These are phyloP conservation scores for Brassica incana DNA, from an alignment of 345 rosid genomes.

Conservation along the genomic window DNA sequence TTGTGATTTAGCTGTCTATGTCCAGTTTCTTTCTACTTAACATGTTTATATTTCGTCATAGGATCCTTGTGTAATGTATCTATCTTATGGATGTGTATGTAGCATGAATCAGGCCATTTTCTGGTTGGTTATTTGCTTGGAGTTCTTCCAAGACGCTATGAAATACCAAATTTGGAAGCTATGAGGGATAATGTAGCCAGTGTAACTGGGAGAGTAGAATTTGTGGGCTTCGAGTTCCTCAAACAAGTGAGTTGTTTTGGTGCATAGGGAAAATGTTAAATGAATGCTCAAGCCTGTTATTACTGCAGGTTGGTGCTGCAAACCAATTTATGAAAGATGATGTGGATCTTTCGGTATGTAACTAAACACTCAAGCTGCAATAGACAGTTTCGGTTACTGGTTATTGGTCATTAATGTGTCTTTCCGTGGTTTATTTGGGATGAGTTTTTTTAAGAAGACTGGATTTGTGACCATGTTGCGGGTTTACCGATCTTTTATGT, in stretches of 20 bases:
- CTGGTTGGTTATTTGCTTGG: slow-evolving; percentile 61
- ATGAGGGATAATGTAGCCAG: slow-evolving; percentile 15
- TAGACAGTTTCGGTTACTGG: not conserved
- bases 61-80: not conserved
- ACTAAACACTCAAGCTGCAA: not conserved
- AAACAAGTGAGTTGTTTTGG: slow-evolving; percentile 40
- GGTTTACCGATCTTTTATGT: not conserved
- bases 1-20: not conserved
- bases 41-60: not conserved
- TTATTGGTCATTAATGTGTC: not conserved
- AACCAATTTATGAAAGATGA: slow-evolving; percentile 21
- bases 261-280: not conserved
- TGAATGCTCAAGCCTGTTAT: not conserved
- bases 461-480: not conserved
- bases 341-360: slow-evolving; percentile 8
- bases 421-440: not conserved
- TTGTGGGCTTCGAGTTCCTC: slow-evolving; percentile 61
- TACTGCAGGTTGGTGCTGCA: slow-evolving; percentile 33
- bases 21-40: not conserved
- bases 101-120: slow-evolving; percentile 72
- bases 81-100: not conserved
- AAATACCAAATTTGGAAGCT: slow-evolving; percentile 31
- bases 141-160: slow-evolving; percentile 58
- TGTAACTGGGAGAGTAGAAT: slow-evolving; percentile 47
- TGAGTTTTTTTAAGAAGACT: not conserved